Conservation (phyloP, 1,284 basidiomycete species). For the Xerocomus minutiporus region DNA sequence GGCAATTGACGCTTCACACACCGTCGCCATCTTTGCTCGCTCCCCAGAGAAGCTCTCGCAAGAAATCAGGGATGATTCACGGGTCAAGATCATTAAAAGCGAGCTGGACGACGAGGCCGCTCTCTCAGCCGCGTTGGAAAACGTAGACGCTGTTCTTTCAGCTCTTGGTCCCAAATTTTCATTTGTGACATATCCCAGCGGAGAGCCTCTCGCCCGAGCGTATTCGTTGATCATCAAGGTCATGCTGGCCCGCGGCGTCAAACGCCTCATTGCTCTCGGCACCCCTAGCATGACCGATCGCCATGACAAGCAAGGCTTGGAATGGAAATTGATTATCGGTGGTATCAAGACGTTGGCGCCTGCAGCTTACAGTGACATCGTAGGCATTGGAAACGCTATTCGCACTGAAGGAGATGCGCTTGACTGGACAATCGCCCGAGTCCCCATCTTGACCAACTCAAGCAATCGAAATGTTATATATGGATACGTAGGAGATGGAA, state of each 20-base stretch:
- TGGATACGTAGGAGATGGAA: slow-evolving; percentile 64
- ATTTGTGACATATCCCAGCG: slow-evolving; percentile 23
- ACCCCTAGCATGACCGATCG: slow-evolving; percentile 61
- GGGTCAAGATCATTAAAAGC: slow-evolving; percentile 50
- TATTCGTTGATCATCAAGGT: slow-evolving; percentile 50
- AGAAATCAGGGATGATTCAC: slow-evolving; percentile 41
- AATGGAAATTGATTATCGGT: slow-evolving; percentile 43
- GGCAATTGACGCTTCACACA: slow-evolving; percentile 42
- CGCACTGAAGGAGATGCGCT: slow-evolving; percentile 44
- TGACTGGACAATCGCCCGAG: slow-evolving; percentile 64
- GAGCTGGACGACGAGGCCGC: slow-evolving; percentile 47
- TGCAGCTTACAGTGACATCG: slow-evolving; percentile 44
- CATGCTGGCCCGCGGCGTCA: slow-evolving; percentile 50
- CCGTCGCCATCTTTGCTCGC: slow-evolving; percentile 56
- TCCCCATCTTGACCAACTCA: slow-evolving; percentile 53
- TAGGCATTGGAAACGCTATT: slow-evolving; percentile 52
- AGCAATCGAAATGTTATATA: slow-evolving; percentile 43
- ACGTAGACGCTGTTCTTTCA: slow-evolving; percentile 59
- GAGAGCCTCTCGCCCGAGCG: slow-evolving; percentile 56
- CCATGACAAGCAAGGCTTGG: slow-evolving; percentile 50
- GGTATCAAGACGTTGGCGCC: slow-evolving; percentile 36
- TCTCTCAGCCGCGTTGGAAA: slow-evolving; percentile 49
- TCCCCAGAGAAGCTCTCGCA: slow-evolving; percentile 57
- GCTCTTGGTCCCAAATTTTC: slow-evolving; percentile 52
- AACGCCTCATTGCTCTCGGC: slow-evolving; percentile 59